Evolutionary conservation across 2,329 filamentous ascomycete species (phyloP).

Genomic region (Botryotinia globosa): DNA sequence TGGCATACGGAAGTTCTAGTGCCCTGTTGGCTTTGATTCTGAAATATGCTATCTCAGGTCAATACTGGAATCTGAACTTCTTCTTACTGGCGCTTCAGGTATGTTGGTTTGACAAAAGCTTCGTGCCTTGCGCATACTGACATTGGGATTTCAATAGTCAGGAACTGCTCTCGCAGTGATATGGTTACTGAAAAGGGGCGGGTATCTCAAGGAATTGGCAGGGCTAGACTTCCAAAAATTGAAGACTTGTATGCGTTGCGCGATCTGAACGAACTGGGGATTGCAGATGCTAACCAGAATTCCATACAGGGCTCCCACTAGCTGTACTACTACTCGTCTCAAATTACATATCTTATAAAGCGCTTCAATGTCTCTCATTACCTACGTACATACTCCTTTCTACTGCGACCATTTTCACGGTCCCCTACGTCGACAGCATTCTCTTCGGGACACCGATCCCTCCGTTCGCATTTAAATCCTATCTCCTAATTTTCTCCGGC

Average conservation of each 20-base stretch:
- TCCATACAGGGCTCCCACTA: conserved; percentile 17
- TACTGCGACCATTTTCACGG: conserved; percentile 18
- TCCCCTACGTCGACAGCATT: conserved; percentile 17
- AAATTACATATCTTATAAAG: conserved; percentile 18
- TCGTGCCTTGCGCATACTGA: conserved; percentile 4
- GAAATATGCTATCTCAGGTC: conserved; percentile 18
- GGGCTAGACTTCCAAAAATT: conserved; percentile 7
- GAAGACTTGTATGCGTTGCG: conserved; percentile 16
- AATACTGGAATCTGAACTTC: conserved; percentile 21
- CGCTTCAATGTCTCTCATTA: conserved; percentile 20
- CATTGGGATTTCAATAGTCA: not conserved
- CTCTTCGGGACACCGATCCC: conserved; percentile 13
- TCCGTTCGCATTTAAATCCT: conserved; percentile 9
- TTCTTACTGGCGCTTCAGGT: conserved; percentile 21
- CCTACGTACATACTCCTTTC: conserved; percentile 20
- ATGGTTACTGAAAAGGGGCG: conserved; percentile 7
- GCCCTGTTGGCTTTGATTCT: conserved; percentile 1
- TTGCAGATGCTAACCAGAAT: not conserved
- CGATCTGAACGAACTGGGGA: not conserved
- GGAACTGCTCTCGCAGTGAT: conserved; percentile 7
- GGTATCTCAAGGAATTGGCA: conserved; percentile 15
- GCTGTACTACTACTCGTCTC: conserved; percentile 13
- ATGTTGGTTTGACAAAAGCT: not conserved
- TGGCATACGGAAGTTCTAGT: conserved; percentile 9
- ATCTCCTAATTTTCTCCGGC: conserved; percentile 15